Base-by-base conservation (phyloP, 2,329 filamentous ascomycete genomes). In the Chaetomium sp. region DNA sequence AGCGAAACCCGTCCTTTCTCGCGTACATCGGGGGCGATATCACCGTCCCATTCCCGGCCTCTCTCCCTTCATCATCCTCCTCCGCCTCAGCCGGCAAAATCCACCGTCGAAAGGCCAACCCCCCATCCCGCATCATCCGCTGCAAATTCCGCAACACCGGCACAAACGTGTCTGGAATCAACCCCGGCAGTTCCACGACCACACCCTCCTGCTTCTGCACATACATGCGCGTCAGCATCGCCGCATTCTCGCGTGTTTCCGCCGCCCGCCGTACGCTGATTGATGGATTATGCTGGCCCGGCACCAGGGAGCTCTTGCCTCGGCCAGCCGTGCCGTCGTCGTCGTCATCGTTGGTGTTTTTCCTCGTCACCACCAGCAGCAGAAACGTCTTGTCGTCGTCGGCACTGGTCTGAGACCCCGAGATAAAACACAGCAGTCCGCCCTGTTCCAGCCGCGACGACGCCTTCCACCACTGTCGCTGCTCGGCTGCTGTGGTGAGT, bases 401-500 rank as follows among this genome's bases (percentile, higher is more conserved):
- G 2, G 55, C 33, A 6, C 19, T 27, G 19, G 19, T 27, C 19
- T 27, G 19, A 27, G 19, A 27, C 19, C 42, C 9, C 32, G 49
- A 51, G 14, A 62, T 38, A 6, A 63, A 54, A 33, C 62, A 65
- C 3, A 64, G 57, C 3, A 66, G 56, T 2, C 57, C 53, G 9
- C 55, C 63, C 4, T 38, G 52, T 9, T 62, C 53, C 1, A 66
- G 56, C 12, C 62, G 53, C 19, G 60, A 58, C 1, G 62, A 64
- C 2, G 55, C 38, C 5, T 58, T 36, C 64, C 64, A 65, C 63
- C 63, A 66, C 0, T 51, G 55, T 10, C 50, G 54, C 10, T 57
- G 59, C 2, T 62, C 19, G 3, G 19, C 56, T 3, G 27, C n/a
- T 1, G 19, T 2, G 8, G 52, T 48, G 8, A 35, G 9, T 1